phyloP scores from a whole-genome alignment of 116 monocot species.

The Iris pallida region DNA sequence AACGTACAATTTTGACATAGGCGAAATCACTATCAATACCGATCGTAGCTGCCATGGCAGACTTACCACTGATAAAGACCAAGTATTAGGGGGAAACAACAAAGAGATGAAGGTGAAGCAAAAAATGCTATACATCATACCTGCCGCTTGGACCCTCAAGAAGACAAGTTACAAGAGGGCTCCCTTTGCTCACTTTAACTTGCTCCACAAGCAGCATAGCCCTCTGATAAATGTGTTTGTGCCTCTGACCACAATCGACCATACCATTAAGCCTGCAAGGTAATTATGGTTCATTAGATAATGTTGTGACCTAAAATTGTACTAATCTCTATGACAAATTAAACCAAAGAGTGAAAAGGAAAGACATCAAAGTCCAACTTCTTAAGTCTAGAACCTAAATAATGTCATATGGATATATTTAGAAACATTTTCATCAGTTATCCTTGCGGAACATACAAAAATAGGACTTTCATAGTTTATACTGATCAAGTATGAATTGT shows the following conservation, averaged over 20 bases:
- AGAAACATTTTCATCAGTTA: no score
- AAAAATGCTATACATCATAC: slow-evolving; percentile 22
- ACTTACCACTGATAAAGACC: slow-evolving; percentile 71
- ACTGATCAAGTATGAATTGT: no score
- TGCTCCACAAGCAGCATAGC: slow-evolving; percentile 93
- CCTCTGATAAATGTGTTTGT: slow-evolving; percentile 68
- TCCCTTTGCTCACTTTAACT: slow-evolving; percentile 90
- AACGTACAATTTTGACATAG: slow-evolving; percentile 94
- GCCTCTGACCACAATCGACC: slow-evolving; percentile 81
- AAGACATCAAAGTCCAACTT: no score
- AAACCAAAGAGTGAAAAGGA: no score
- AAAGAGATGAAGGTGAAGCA: neutral
- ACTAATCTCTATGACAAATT: no score
- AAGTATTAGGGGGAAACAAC: slow-evolving; percentile 3
- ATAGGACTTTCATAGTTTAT: no score
- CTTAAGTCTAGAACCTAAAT: no score
- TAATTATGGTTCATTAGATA: slow-evolving; percentile 3
- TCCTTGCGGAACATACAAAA: no score
- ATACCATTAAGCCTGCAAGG: slow-evolving; percentile 78
- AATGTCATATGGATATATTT: no score
- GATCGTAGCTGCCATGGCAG: slow-evolving; percentile 82
- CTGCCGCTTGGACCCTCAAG: slow-evolving; percentile 90
- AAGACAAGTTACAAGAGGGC: slow-evolving; percentile 95
- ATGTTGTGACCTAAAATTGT: neutral
- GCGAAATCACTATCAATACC: slow-evolving; percentile 95